Evolutionary conservation across 805 yeast species (phyloP).

Genomic region (Wickerhamia fluorescens): DNA sequence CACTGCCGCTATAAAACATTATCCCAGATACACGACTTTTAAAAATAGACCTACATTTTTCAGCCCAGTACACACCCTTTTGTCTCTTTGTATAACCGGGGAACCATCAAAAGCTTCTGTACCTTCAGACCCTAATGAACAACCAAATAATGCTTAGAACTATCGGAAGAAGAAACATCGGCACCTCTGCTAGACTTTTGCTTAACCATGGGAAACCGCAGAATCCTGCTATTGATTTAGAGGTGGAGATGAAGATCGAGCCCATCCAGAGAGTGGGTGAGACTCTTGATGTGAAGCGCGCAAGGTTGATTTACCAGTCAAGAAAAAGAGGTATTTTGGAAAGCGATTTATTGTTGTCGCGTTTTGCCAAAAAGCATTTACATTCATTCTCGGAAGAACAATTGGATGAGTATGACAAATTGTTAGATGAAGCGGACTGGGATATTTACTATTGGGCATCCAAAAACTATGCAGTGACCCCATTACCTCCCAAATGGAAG

Average conservation of each 20-base stretch:
- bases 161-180: not conserved
- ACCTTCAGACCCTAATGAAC: too few species aligned
- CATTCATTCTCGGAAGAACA: slow-evolving; percentile 51
- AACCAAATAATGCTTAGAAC: too few species aligned
- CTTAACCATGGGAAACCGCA: slow-evolving; percentile 36
- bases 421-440: slow-evolving; percentile 97
- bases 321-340: slow-evolving; percentile 94
- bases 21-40: too few species aligned
- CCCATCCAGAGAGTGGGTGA: slow-evolving; percentile 79
- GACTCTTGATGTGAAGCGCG: slow-evolving; percentile 63
- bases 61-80: too few species aligned
- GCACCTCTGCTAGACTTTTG: slow-evolving; percentile 1
- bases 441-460: slow-evolving; percentile 98
- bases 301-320: slow-evolving; percentile 85
- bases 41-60: too few species aligned
- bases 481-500: slow-evolving; percentile 84
- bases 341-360: slow-evolving; percentile 76
- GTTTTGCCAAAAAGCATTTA: slow-evolving; percentile 77
- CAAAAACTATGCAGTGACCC: slow-evolving; percentile 69
- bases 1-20: too few species aligned
- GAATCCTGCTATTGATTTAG: slow-evolving; percentile 33
- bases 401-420: slow-evolving; percentile 75
- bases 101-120: too few species aligned
- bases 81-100: too few species aligned
- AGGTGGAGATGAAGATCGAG: slow-evolving; percentile 56